Evolutionary conservation across 495 filamentous ascomycete genomes (phyloP), one percentile per base, ranked within the genome.

Genomic region (Barbatosphaeria neglecta): DNA sequence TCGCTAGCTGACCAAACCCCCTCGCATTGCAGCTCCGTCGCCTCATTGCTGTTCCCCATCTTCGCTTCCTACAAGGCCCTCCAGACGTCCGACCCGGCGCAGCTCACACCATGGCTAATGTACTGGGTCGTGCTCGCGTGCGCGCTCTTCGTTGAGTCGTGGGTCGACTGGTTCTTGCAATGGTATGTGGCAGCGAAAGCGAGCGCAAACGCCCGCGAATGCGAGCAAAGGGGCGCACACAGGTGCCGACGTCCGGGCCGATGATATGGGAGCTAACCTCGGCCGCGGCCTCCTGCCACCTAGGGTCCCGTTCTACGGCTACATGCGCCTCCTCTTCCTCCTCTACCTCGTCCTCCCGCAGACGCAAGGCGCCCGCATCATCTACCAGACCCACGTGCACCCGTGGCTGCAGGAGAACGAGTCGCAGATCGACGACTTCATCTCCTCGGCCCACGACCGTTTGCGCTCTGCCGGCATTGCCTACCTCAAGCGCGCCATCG

Each of bases 61-160:
- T 99, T 95, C 68, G 90, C 90, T 48, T 95, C 90, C 47, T 97
- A 94, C 78, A 97, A 97, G 73, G 93, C 92, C 33, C 85, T 99
- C 54, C 88, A 89, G 63, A 87, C 88, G 18, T 83, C 84, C 37
- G 86, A 95, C 64, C 90, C 90, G 15, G 80, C 86, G 25, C 85
- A 90, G 58, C 75, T 97, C 22, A 86, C 87, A 51, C 92, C 92
- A 89, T 99, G 92, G 92, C 76, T 99, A 44, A 97, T 96, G 84
- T 99, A 97, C 75, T 99, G 89, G 87, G 87, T 95, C 39, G 87
- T 94, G 23, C 73, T 96, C 41, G 83, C 86, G 35, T 82, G 83
- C 68, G 77, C 84, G 45, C 67, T 86, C 50, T 76, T 92, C 53
- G 76, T 84, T 68, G 92, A 97, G 65, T 86, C 83, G 27, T 94